Evolutionary conservation across 2,329 filamentous ascomycete genomes (phyloP).

Genomic region (Nemania abortiva): DNA sequence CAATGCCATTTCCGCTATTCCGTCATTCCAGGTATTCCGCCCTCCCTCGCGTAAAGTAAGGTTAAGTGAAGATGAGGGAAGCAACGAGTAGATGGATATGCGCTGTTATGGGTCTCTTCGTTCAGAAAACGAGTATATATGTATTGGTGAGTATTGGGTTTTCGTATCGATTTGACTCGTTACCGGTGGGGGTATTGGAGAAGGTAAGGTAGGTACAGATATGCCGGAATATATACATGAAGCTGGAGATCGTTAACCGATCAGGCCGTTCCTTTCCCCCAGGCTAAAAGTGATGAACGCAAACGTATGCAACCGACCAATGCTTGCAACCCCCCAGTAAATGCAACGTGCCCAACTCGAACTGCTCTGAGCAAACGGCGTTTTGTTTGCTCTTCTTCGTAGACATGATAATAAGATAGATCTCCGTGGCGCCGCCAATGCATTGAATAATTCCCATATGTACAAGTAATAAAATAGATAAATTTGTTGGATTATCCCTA

Average conservation of each 20-base stretch:
- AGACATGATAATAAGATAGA: constrained; percentile 25
- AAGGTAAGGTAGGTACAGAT: constrained; percentile 5
- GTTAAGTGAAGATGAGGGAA: not conserved
- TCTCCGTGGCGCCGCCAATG: constrained; percentile 33
- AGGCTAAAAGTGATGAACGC: constrained; percentile 35
- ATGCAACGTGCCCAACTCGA: constrained; percentile 28
- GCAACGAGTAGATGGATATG: not conserved
- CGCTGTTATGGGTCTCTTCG: not conserved
- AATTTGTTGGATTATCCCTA: constrained; percentile 11
- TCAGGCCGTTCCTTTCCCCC: constrained; percentile 24
- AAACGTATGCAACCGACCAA: constrained; percentile 27
- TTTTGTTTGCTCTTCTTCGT: constrained; percentile 24
- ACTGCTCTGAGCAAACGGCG: constrained; percentile 32
- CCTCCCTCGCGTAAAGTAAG: not conserved
- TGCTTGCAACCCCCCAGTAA: constrained; percentile 34
- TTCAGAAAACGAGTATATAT: not conserved
- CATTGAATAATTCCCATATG: constrained; percentile 33
- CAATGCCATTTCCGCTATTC: constrained; percentile 17
- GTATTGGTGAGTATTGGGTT: not conserved
- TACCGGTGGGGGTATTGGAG: constrained; percentile 24
- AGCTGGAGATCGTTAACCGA: constrained; percentile 25
- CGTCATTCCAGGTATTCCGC: constrained; percentile 21
- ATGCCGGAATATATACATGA: constrained; percentile 28
- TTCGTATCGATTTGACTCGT: not conserved
- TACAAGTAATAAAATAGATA: constrained; percentile 30